phyloP scores from a whole-genome alignment of 768 basidiomycete species.

The Podaxis rugospora region DNA sequence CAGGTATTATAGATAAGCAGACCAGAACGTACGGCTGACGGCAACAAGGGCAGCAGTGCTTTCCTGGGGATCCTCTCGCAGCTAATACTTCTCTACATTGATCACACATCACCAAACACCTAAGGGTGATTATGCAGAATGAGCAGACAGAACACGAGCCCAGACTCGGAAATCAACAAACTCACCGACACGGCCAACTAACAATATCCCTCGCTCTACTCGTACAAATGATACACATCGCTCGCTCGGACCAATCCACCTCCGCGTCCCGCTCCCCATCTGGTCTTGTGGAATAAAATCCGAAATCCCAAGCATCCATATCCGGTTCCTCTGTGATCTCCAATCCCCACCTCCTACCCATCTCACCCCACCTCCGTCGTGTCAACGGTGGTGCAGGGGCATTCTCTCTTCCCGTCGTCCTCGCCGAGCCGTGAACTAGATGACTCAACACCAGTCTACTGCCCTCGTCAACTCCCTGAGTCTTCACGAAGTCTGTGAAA shows the following conservation, averaged over 20 bases:
- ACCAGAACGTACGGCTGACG: constrained; percentile 35
- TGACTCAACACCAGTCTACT: constrained; percentile 23
- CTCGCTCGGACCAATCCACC: constrained; percentile 18
- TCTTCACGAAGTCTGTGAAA: constrained; percentile 49
- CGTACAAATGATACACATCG: constrained; percentile 66
- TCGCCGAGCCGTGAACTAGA: constrained; percentile 24
- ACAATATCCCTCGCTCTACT: constrained; percentile 66
- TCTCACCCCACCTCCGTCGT: constrained; percentile 6
- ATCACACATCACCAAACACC: constrained; percentile 62
- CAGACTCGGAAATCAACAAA: background rate
- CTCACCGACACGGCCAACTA: constrained; percentile 82
- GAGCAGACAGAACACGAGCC: constrained; percentile 14
- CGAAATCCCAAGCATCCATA: constrained; percentile 17
- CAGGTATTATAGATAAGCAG: background rate
- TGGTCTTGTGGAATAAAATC: background rate
- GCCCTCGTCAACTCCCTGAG: constrained; percentile 13
- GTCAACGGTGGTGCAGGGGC: constrained; percentile 6
- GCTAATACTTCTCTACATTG: constrained; percentile 59
- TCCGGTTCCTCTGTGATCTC: constrained; percentile 15
- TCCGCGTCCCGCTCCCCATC: constrained; percentile 14
- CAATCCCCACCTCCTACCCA: constrained; percentile 13
- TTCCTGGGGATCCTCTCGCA: constrained; percentile 46
- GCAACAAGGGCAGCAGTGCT: constrained; percentile 67
- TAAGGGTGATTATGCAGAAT: constrained; percentile 13
- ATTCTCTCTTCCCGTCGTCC: constrained; percentile 18